Conservation (phyloP, 768 basidiomycete species). For the Ramaria rubella region DNA sequence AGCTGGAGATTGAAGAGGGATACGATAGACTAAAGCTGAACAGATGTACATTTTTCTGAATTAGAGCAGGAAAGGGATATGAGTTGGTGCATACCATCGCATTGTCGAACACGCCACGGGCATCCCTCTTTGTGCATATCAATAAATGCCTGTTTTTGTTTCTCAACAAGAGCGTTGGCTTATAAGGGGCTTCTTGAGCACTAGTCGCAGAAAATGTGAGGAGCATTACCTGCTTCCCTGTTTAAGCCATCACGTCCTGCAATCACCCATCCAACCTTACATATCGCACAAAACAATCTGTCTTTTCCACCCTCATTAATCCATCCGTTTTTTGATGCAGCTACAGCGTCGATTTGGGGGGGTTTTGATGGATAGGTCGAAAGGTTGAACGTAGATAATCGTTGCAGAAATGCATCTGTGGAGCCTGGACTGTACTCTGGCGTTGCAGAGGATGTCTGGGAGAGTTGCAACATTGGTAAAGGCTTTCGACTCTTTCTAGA, state of each 20-base stretch:
- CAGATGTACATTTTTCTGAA: constrained; percentile 2
- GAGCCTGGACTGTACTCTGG: constrained; percentile 71
- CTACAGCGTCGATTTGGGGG: constrained; percentile 63
- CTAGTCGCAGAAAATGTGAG: neutral
- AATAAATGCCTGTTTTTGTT: constrained; percentile 59
- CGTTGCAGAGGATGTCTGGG: neutral
- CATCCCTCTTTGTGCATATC: constrained; percentile 74
- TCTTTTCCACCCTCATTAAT: constrained; percentile 72
- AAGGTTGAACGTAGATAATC: constrained; percentile 72
- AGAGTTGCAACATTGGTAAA: constrained; percentile 20
- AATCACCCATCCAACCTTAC: constrained; percentile 67
- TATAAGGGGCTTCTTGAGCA: constrained; percentile 15
- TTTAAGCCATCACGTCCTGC: constrained; percentile 63
- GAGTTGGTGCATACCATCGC: constrained; percentile 52
- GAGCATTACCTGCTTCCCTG: constrained; percentile 49
- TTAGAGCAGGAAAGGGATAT: neutral
- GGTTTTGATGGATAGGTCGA: constrained; percentile 79
- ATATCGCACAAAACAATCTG: constrained; percentile 65
- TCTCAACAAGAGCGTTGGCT: constrained; percentile 70
- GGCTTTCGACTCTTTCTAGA: constrained; percentile 5
- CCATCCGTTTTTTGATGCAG: constrained; percentile 81
- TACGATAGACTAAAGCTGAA: constrained; percentile 63
- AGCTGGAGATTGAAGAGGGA: constrained; percentile 63
- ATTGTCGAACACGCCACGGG: constrained; percentile 78
- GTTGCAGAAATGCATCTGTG: constrained; percentile 60